A percentile compares a stretch with the other conserved stretches of the same genome.
These are phyloP conservation scores for Chlorella sp. DNA, from an alignment of 139 green algal species.

Conservation along the genomic window DNA sequence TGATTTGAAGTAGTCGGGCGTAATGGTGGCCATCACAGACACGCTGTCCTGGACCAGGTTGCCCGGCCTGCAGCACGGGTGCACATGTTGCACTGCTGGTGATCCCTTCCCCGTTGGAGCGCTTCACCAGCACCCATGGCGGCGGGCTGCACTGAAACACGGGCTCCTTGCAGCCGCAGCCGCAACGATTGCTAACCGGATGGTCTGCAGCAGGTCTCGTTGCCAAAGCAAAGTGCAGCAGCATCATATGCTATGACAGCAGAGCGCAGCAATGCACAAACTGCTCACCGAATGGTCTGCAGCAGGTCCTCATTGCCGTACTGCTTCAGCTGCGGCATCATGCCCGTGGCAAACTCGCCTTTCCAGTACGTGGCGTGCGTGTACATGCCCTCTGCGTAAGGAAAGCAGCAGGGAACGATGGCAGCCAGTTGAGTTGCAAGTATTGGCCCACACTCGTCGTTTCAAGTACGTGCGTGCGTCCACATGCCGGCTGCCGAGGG, in stretches of 20 bases:
- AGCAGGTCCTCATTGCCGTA: neutral
- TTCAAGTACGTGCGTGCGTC: too few relatives aligned
- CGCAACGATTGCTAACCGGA: too few relatives aligned
- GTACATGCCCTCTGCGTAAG: neutral
- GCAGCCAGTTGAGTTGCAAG: too few relatives aligned
- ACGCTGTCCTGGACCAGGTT: neutral
- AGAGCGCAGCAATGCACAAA: neutral
- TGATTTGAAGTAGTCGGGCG: neutral
- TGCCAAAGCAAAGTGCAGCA: neutral
- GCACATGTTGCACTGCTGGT: too few relatives aligned
- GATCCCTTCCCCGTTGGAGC: too few relatives aligned
- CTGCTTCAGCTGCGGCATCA: neutral
- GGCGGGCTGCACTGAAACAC: too few relatives aligned
- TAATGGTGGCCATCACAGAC: slow-evolving; percentile 7
- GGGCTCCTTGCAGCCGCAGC: too few relatives aligned
- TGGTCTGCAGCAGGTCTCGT: too few relatives aligned
- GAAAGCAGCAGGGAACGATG: neutral
- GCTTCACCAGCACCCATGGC: too few relatives aligned
- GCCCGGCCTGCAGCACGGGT: neutral
- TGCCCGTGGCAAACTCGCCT: neutral
- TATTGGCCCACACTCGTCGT: too few relatives aligned
- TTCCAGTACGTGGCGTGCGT: slow-evolving; percentile 7
- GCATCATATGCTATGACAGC: neutral
- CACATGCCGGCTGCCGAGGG: too few relatives aligned
- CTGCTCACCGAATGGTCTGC: neutral